These are phyloP conservation scores for Dactylorhiza incarnata DNA, from an alignment of 106 monocot species.

Conservation along the genomic window DNA sequence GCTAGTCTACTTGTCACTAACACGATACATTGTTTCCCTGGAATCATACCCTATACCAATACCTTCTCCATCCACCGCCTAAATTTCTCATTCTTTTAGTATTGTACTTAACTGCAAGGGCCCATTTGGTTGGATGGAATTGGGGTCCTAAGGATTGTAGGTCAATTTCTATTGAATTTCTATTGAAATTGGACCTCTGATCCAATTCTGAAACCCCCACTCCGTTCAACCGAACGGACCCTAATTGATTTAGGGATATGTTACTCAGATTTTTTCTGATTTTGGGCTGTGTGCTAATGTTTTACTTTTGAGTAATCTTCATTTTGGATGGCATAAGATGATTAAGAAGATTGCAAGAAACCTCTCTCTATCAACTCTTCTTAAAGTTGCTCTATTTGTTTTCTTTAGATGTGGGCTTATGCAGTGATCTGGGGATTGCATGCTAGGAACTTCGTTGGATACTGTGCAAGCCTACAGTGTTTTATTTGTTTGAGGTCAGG, in stretches of 20 bases:
- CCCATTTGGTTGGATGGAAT: too few species aligned
- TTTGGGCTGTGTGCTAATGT: not conserved
- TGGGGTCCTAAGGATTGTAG: too few species aligned
- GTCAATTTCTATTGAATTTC: too few species aligned
- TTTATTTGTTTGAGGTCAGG: conserved; percentile 14
- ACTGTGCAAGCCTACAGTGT: conserved; percentile 2
- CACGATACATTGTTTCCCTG: not conserved
- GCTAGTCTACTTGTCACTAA: not conserved
- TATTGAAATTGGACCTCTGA: too few species aligned
- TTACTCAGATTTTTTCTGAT: not conserved
- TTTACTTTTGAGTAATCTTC: not conserved
- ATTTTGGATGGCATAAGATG: not conserved
- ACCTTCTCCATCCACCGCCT: not conserved
- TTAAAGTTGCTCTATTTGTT: conserved; percentile 31
- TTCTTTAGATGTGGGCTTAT: conserved; percentile 37
- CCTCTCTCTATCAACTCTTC: conserved; percentile 9
- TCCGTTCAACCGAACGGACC: too few species aligned
- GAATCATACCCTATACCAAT: not conserved
- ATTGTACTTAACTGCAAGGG: not conserved
- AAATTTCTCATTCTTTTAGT: not conserved
- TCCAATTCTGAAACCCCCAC: too few species aligned
- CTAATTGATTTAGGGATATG: not conserved
- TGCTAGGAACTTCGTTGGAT: conserved; percentile 38
- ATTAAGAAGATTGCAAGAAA: conserved; percentile 4
- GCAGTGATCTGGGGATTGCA: conserved; percentile 49